A percentile compares a stretch with the other conserved stretches of the same genome.
phyloP scores from a whole-genome alignment of 176 grass and related monocot genomes.

The Puya raimondii region DNA sequence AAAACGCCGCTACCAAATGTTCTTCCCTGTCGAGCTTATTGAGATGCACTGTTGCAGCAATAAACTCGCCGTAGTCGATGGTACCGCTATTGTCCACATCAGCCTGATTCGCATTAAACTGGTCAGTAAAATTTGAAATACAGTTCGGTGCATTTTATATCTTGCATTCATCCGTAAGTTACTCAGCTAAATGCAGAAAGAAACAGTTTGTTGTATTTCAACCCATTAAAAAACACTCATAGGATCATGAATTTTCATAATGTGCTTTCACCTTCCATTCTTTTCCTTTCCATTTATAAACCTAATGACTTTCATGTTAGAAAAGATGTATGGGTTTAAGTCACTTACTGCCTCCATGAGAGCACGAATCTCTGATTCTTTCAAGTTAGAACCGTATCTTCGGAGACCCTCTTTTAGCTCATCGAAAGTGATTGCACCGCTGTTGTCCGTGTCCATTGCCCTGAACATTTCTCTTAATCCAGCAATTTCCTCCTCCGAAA shows the following conservation, averaged over 20 bases:
- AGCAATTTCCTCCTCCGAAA: constrained; percentile 57
- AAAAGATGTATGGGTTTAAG: not conserved
- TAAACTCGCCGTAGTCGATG: constrained; percentile 72
- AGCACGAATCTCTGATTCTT: constrained; percentile 43
- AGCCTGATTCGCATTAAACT: constrained; percentile 17
- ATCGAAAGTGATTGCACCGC: constrained; percentile 63
- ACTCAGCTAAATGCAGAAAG: too few relatives aligned
- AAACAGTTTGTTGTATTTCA: too few relatives aligned
- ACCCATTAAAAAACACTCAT: not conserved
- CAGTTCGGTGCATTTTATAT: not conserved
- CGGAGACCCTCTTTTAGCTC: constrained; percentile 51
- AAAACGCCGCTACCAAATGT: constrained; percentile 48
- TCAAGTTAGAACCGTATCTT: constrained; percentile 37
- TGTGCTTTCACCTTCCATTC: not conserved
- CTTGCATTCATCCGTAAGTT: not conserved
- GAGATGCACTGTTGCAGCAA: constrained; percentile 59
- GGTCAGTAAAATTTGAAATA: not conserved
- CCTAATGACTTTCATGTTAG: not conserved
- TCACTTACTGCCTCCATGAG: constrained; percentile 48
- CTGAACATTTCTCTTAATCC: constrained; percentile 70
- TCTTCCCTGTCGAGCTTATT: constrained; percentile 75
- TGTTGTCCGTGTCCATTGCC: constrained; percentile 52
- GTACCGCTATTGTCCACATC: constrained; percentile 54
- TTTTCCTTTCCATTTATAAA: not conserved
- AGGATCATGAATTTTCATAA: not conserved